Evolutionary conservation across 2,329 filamentous ascomycete species (phyloP), one percentile per base, ranked within the genome.

Genomic region (Lizonia empirigonia): DNA sequence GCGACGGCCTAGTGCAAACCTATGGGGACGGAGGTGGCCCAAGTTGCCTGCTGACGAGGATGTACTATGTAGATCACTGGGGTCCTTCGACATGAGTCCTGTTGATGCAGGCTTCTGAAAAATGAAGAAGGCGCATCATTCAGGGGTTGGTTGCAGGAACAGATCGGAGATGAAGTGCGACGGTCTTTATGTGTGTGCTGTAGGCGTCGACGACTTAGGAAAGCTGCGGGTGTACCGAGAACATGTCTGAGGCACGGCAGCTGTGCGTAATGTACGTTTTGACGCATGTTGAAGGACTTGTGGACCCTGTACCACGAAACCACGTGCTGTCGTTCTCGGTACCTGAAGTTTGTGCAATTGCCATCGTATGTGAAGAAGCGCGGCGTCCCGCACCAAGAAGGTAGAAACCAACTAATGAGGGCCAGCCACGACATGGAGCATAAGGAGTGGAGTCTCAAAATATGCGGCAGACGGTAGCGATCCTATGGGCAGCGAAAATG

Each of bases 371-470:
- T n/a, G n/a, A n/a, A n/a, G 48, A 44, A 39, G 30, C 22, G 55
- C 35, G 46, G 53, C 20, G 45, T 30, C 26, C 51, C 41, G 44
- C 38, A 50, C 48, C 40, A 49, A 50, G 42, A 58, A 50, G 47
- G 50, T 52, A 42, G 34, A 41, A 51, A 16, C 40, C 50, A 50
- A 59, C 66, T 65, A 68, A 70, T 68, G 50, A 64, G 55, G 58
- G 60, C 19, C 42, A 59, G 66, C 65, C 67, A 69, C 67, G 66
- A 67, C 49, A 58, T 37, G 52, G 30, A 51, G 49, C 53, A 53
- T 54, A 34, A 53, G 50, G 34, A 58, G 47, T 53, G 55, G 52
- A 49, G 46, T 42, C 32, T 33, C n/a, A 26, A 40, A 47, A 36
- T 47, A 36, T 46, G 60, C 50, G 62, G 59, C 53, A 60, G 33